Percentiles rank a stretch among this genome's conserved stretches.
These are phyloP conservation scores for Wickerhamomyces sp. DNA, from an alignment of 1,139 yeast genomes.

Conservation along the genomic window DNA sequence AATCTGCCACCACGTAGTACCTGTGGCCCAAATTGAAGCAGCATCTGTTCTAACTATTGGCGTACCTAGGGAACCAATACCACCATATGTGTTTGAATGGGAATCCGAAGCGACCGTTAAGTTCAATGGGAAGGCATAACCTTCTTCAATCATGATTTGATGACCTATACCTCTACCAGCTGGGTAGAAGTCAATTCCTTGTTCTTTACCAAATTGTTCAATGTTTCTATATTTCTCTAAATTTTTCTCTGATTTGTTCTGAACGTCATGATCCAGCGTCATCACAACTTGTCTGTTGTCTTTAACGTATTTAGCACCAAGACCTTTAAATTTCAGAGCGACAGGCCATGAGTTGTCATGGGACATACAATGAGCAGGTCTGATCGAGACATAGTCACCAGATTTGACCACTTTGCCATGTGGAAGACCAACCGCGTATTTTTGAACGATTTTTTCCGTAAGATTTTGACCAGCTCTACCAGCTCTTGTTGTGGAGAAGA, in stretches of 20 bases:
- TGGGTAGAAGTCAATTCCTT: slow-evolving; percentile 96
- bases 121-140: slow-evolving; percentile 93
- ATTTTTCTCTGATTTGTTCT: slow-evolving; percentile 84
- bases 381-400: slow-evolving; percentile 93
- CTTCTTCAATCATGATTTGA: slow-evolving; percentile 98
- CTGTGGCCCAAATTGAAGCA: slow-evolving; percentile 99
- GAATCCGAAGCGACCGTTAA: slow-evolving; percentile 96
- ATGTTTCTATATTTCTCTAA: slow-evolving; percentile 82
- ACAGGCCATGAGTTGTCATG: slow-evolving; percentile 99
- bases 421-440: slow-evolving; percentile 80
- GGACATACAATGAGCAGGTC: slow-evolving; percentile 97
- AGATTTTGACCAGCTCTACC: slow-evolving; percentile 53
- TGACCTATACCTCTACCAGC: slow-evolving; percentile 99
- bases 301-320: slow-evolving; percentile 81
- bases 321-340: slow-evolving; percentile 90
- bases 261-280: slow-evolving; percentile 97
- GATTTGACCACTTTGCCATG: slow-evolving; percentile 66
- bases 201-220: slow-evolving; percentile 80
- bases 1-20: slow-evolving; percentile 99
- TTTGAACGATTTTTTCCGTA: slow-evolving; percentile 93
- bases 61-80: slow-evolving; percentile 91
- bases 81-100: slow-evolving; percentile 97
- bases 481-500: slow-evolving; percentile 14
- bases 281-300: slow-evolving; percentile 89
- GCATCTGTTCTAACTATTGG: slow-evolving; percentile 98